phyloP scores from a whole-genome alignment of 2,329 filamentous ascomycete species.

The Rhynchosporium graminicola region DNA sequence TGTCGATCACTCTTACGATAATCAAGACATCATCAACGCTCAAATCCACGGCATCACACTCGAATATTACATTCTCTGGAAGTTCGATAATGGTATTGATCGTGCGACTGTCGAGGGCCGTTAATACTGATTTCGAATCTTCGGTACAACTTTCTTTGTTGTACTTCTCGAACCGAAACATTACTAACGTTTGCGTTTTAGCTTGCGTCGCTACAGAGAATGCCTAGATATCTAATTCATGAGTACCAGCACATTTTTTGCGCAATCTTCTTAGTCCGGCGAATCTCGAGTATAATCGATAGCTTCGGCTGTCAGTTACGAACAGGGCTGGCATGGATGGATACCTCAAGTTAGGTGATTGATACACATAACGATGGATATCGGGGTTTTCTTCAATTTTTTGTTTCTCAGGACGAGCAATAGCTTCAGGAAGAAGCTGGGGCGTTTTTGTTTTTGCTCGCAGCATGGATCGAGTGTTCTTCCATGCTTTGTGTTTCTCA shows the following conservation, averaged over 20 bases:
- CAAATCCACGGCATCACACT: constrained; percentile 1
- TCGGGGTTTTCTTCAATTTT: too few relatives aligned
- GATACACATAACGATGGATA: too few relatives aligned
- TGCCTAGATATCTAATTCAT: neutral
- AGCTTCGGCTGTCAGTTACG: constrained; percentile 1
- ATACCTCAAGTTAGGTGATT: too few relatives aligned
- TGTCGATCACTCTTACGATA: neutral
- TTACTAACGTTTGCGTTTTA: neutral
- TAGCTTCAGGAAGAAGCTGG: neutral
- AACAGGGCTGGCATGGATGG: constrained; percentile 1
- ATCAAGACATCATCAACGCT: constrained; percentile 9
- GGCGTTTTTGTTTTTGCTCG: constrained; percentile 2
- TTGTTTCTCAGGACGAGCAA: too few relatives aligned
- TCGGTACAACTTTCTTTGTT: constrained; percentile 1
- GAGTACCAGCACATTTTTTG: neutral
- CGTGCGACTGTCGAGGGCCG: neutral
- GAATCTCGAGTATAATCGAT: neutral
- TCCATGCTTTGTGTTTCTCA: neutral
- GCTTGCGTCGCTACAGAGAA: neutral
- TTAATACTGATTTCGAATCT: neutral
- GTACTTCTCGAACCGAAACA: neutral
- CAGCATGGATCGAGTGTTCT: constrained; percentile 1
- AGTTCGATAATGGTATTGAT: constrained; percentile 6
- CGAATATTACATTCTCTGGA: constrained; percentile 6
- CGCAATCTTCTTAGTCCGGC: constrained; percentile 1